phyloP scores from a whole-genome alignment of 768 basidiomycete genomes.

The Amanita rimosa region DNA sequence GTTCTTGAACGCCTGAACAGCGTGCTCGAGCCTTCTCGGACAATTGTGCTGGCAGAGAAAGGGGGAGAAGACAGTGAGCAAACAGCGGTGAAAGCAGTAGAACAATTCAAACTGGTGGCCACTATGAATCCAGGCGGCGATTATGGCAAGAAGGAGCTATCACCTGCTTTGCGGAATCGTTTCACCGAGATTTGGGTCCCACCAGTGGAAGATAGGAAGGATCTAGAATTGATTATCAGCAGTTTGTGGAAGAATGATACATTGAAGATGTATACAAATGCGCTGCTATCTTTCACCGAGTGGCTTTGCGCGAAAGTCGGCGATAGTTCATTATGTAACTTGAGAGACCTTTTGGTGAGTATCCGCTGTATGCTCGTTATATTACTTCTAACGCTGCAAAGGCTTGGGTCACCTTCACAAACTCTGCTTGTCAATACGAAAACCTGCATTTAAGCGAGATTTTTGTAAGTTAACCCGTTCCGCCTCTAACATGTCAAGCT shows the following conservation, averaged over 20 bases:
- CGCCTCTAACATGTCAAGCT: conserved; percentile 1
- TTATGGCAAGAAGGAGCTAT: conserved; percentile 97
- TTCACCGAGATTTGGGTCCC: conserved; percentile 99
- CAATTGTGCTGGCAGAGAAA: conserved; percentile 85
- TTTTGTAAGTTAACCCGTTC: conserved; percentile 41
- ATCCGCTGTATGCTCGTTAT: not conserved
- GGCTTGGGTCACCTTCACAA: conserved; percentile 92
- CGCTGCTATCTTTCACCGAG: conserved; percentile 65
- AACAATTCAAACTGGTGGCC: conserved; percentile 79
- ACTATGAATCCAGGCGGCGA: conserved; percentile 99
- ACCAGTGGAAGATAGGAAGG: conserved; percentile 55
- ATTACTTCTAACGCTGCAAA: conserved; percentile 17
- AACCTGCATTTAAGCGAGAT: conserved; percentile 35
- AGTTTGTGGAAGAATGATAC: conserved; percentile 51
- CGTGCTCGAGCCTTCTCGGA: conserved; percentile 85
- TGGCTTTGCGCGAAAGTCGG: conserved; percentile 63
- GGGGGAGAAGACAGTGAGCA: conserved; percentile 67
- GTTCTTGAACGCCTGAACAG: conserved; percentile 96
- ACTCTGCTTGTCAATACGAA: conserved; percentile 33
- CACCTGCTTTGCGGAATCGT: conserved; percentile 90
- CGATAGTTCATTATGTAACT: conserved; percentile 55
- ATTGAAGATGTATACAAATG: conserved; percentile 43
- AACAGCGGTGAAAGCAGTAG: conserved; percentile 51
- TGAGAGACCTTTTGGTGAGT: conserved; percentile 83
- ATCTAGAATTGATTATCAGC: conserved; percentile 69